Evolutionary conservation across 257 asterid genomes (phyloP).

Genomic region (Phtheirospermum japonicum): DNA sequence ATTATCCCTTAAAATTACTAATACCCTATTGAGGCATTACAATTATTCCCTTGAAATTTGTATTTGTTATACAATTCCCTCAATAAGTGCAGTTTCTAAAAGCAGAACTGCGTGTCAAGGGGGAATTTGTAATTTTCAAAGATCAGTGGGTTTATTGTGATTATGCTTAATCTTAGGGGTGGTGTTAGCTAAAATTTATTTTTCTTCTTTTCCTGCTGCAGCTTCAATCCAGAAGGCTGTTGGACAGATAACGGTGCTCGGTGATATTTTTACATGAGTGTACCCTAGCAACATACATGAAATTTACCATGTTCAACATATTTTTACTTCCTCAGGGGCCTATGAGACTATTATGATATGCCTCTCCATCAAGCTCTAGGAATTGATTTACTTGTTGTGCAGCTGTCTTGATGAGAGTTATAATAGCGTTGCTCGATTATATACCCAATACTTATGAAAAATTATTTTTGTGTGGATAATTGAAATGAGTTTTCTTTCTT

Average conservation of each 20-base stretch:
- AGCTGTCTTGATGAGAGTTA: neutral
- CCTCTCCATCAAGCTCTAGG: neutral
- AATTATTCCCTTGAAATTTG: neutral
- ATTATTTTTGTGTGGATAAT: neutral
- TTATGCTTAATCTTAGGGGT: too few relatives aligned
- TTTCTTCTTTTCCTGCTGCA: slow-evolving; percentile 32
- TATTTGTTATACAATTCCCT: too few relatives aligned
- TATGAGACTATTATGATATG: neutral
- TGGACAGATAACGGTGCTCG: slow-evolving; percentile 51
- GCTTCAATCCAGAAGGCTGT: slow-evolving; percentile 71
- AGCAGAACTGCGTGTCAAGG: neutral
- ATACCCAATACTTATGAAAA: neutral
- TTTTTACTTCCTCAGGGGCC: neutral
- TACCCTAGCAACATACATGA: slow-evolving; percentile 1
- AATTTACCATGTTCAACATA: neutral
- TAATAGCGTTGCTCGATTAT: neutral
- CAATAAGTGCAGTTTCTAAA: too few relatives aligned
- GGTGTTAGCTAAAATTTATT: slow-evolving; percentile 20
- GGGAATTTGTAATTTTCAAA: neutral
- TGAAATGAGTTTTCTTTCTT: too few relatives aligned
- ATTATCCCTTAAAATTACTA: too few relatives aligned
- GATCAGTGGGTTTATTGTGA: neutral
- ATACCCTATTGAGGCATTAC: neutral
- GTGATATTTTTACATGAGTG: slow-evolving; percentile 51
- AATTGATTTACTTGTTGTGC: neutral